These are phyloP conservation scores for Trypanosoma scelopori DNA, from an alignment of 208 protist genomes.

Conservation along the genomic window DNA sequence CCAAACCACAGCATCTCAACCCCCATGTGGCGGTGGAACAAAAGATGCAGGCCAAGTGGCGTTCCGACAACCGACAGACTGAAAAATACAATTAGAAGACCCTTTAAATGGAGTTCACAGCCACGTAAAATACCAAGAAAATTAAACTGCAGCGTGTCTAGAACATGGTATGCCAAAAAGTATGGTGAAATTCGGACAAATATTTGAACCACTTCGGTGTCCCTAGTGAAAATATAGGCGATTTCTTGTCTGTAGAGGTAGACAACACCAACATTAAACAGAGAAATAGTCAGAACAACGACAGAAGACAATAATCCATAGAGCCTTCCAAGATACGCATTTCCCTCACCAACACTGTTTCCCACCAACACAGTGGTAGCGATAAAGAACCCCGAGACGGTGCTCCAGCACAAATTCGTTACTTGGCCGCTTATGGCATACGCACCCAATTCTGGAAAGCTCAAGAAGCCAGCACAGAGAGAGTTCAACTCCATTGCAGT, in stretches of 20 bases:
- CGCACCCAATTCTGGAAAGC: conserved; percentile 52
- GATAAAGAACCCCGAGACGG: conserved; percentile 70
- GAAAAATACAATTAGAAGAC: conserved; percentile 20
- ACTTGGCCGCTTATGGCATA: conserved; percentile 79
- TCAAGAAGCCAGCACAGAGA: conserved; percentile 61
- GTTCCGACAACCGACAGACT: conserved; percentile 16
- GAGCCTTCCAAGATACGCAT: conserved; percentile 48
- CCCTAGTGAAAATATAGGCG: conserved; percentile 62
- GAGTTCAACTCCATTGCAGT: conserved; percentile 80
- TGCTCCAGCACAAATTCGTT: conserved; percentile 73
- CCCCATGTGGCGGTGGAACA: conserved; percentile 8
- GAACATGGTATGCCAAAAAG: conserved; percentile 26
- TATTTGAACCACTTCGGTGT: conserved; percentile 35
- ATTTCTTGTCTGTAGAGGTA: conserved; percentile 49
- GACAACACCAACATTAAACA: conserved; percentile 46
- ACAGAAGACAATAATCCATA: conserved; percentile 59
- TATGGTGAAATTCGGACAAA: conserved; percentile 9
- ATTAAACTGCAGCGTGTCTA: conserved; percentile 22
- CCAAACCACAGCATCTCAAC: conserved; percentile 24
- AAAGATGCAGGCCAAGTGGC: conserved; percentile 18
- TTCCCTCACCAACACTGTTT: conserved; percentile 68
- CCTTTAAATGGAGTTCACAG: conserved; percentile 15
- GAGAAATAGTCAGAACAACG: conserved; percentile 48
- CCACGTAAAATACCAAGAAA: conserved; percentile 26
- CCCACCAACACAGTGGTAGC: conserved; percentile 77